Evolutionary conservation across 176 grass and related monocot species (phyloP), one percentile per base, ranked within the genome.

Genomic region (Avena insularis): DNA sequence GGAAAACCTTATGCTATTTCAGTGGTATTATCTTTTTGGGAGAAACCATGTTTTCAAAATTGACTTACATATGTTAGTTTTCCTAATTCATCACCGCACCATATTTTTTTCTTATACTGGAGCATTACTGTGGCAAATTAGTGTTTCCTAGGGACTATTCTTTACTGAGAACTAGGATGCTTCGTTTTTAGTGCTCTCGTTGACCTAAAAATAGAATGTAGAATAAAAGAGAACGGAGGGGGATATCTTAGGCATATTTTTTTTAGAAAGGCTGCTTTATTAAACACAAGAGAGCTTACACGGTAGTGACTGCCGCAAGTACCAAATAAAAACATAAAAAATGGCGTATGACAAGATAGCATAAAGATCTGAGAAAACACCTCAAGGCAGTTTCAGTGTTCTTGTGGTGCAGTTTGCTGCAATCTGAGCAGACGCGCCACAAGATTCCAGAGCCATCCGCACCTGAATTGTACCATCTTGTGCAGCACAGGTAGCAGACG

Each of bases 401-500:
- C 55, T 48, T 20, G 54, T 29, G 33, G 0, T 8, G 36, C 29
- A 49, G 58, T 88, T 79, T 51, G 74, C 75, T 1, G 89, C 85
- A 40, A 90, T 76, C 85, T 81, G 82, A 88, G 81, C 89, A 48
- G 57, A 87, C 54, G 50, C 77, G 5, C 84, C 80, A 17, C 31
- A 33, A 33, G 31, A 33, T 33, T 33, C 47, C 72, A 54, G 78
- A 62, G 17, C 57, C 75, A 38, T 79, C 67, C 1, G 38, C 57
- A 6, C 85, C 89, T 1, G 85, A 71, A 8, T 69, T 75, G 29
- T 97, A 92, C 95, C 95, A 97, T 63, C 75, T 92, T 4, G 87
- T 78, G n/a, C 95, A 97, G 8, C 93, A 48, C 65, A 97, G 83
- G 45, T 90, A 97, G 82, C 87, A 91, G 79, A 84, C 88, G 83